Base-by-base conservation (phyloP, 2,329 filamentous ascomycete genomes). In the Fusarium sp. region DNA sequence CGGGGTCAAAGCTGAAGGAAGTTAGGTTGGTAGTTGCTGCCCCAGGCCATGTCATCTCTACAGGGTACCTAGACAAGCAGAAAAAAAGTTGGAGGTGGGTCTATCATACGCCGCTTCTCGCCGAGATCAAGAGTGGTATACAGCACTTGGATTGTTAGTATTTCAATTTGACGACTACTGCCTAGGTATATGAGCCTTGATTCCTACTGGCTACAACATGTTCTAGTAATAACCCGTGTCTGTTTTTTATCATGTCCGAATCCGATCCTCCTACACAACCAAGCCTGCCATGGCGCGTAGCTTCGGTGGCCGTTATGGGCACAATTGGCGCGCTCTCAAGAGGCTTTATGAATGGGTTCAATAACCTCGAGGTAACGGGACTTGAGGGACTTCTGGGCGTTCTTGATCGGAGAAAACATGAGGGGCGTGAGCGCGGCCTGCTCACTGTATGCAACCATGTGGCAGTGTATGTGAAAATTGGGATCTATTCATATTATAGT, bases 271-370 rank as follows among this genome's bases (percentile, higher is more conserved):
- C 75, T 41, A 63, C 67, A 58, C 80, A 84, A 77, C 89, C 89
- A 30, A 86, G 87, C 73, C 79, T 90, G 59, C 82, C 88, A 79
- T 94, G 92, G 91, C 90, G 92, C 66, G 80, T 89, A 56, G 86
- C 86, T 35, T 96, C 94, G n/a, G 84, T 89, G 51, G 81, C 89
- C 65, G 86, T 92, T 37, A 93, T 97, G 85, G 90, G 91, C 72
- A 78, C 90, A 13, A 90, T 93, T 0, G 91, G 90, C 47, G 79
- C 89, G 27, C 70, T 96, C 8, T 93, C 88, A 57, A 88, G 92
- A 63, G 84, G 82, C 3, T 97, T 98, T 75, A 80, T 97, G 43
- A 91, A 89, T 69, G 88, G 87, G 0, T 78, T 95, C 65, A 96
- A 92, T 77, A 86, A 84, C 25, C 89, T 93, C 46, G 90, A 97